Evolutionary conservation across 2,329 filamentous ascomycete species (phyloP), one percentile per base, ranked within the genome.

Genomic region (Tolypocladium ovalisporum): DNA sequence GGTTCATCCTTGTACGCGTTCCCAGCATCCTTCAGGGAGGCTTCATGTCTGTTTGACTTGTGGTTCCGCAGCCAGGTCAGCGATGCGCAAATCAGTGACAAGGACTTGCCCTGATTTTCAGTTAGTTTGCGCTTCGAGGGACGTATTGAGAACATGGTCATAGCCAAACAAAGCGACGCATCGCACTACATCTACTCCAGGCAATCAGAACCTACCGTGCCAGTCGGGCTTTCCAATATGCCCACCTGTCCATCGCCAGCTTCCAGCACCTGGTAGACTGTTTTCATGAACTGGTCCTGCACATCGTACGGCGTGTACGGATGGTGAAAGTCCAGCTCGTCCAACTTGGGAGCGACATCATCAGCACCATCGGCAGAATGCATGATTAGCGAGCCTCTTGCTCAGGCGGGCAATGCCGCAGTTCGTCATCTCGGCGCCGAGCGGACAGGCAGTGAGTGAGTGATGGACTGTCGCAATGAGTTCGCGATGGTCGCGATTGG

Each of bases 141-240:
- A 17, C 27, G 7, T 27, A 4, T 6, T 35, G 36, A 36, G 19
- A 24, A 15, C 15, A 42, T 12, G 19, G 1, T 6, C 9, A 29
- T 17, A 22, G 24, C 32, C 36, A 12, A 53, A 54, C 12, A 29
- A 29, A 35, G 27, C 40, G 42, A 17, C 12, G 15, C 4, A 22
- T 5, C 5, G 10, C 19, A 34, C 17, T 3, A 10, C 4, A 7
- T 2, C 10, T 22, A 4, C 22, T 8, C 15, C 10, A 52, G 47
- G 19, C 17, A 9, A n/a, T 1, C 9, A 15, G 40, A 3, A 71
- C 73, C 62, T 68, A 81, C 80, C 61, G 84, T 88, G 70, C 92
- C 92, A 47, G 92, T 97, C n/a, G 92, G 92, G 52, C 90, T 96
- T 68, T 97, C 92, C 52, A 97, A 86, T 49, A 97, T 91, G 35